A percentile compares a stretch with the other conserved stretches of the same genome.
phyloP scores from a whole-genome alignment of 78 protist genomes.

The Dictyostelium brefeldianum region DNA sequence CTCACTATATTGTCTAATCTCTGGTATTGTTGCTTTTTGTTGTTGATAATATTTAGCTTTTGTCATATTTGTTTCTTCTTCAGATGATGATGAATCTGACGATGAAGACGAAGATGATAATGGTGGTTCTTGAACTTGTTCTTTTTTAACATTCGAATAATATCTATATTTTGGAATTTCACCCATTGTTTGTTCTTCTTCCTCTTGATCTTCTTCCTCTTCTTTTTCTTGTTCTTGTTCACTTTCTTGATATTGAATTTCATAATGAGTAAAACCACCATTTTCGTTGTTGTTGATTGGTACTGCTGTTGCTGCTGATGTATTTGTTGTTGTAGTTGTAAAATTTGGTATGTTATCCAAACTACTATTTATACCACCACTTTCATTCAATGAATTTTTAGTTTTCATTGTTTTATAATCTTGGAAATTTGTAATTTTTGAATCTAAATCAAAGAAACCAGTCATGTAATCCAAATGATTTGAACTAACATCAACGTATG shows the following conservation, averaged over 20 bases:
- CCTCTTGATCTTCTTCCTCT: background rate
- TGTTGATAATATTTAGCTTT: background rate
- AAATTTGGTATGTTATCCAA: background rate
- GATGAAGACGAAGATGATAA: background rate
- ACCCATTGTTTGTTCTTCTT: background rate
- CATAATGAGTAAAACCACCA: no score
- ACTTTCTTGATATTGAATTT: background rate
- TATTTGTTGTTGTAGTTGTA: background rate
- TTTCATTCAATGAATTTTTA: background rate
- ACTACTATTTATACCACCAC: background rate
- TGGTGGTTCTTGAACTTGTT: background rate
- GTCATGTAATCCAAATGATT: background rate
- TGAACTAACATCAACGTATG: background rate
- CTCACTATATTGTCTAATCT: background rate
- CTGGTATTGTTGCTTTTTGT: slow-evolving; percentile 8
- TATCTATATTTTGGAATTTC: slow-evolving; percentile 2
- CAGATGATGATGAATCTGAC: background rate
- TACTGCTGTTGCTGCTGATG: background rate
- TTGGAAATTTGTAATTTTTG: background rate
- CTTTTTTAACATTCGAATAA: background rate
- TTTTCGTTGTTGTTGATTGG: background rate
- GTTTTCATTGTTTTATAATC: background rate
- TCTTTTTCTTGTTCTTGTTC: background rate
- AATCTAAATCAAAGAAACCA: slow-evolving; percentile 22
- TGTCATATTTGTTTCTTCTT: background rate